Evolutionary conservation across 306 rosid genomes (phyloP), one percentile per base, ranked within the genome.

Genomic region (Abrus pulchellus): DNA sequence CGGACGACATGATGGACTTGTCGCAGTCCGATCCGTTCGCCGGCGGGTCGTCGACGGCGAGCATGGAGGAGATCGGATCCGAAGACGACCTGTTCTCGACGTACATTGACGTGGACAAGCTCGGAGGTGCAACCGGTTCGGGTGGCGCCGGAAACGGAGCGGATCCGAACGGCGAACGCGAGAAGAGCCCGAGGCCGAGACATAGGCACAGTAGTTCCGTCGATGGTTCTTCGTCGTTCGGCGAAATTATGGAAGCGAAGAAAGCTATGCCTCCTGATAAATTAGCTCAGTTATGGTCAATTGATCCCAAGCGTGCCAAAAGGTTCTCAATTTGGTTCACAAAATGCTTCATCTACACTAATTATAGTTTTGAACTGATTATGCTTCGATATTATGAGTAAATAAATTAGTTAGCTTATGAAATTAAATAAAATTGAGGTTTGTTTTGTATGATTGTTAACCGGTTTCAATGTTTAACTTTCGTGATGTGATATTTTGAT

Each of bases 181-280:
- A 91, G 84, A 88, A 87, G 90, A 82, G 54, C 43, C 78, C 52
- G 76, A 88, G 83, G 84, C 72, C 87, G 28, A 82, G 92, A 86
- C 96, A 94, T 78, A 48, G 97, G 83, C 91, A 90, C 73, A 88
- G 96, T 74, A 67, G 73, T 47, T 94, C 97, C 1, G 93, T 94
- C 27, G 98, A 94, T 38, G 94, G 91, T 40, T 89, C 77, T 5
- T 20, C 95, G 12, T 83, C 86, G 55, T 90, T 94, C 65, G 93
- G 90, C 32, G 98, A 95, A 86, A 88, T 93, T 43, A 90, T 95
- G 98, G 99, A 95, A 1, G 99, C 97, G 1, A 95, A 95, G 91
- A 95, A 95, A 78, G 99, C 98, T 68, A 95, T 95, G 99, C 97
- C 98, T 80, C 98, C 99, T 56, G 98, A 93, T 83, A 93, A 95